Percentiles rank a stretch among this genome's conserved stretches.
Evolutionary conservation across 768 basidiomycete genomes (phyloP).

Genomic region (Hericium rajendrae): DNA sequence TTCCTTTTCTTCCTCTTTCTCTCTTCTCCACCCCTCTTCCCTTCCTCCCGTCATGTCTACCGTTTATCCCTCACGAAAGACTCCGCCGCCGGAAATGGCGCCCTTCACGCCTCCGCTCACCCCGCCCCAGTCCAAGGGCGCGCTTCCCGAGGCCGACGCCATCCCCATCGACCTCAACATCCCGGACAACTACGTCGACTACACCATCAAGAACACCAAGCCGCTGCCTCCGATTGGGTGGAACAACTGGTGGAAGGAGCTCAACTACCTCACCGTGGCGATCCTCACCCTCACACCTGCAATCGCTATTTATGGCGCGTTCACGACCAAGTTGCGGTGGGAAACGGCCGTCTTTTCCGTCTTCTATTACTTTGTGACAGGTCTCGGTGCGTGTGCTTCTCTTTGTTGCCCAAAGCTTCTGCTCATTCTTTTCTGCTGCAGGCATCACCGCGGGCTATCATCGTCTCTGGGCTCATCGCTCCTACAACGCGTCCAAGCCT

Average conservation of each 20-base stretch:
- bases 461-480: constrained; percentile 92
- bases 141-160: constrained; percentile 15
- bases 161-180: constrained; percentile 29
- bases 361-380: constrained; percentile 70
- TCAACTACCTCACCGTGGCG: constrained; percentile 69
- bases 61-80: constrained; percentile 16
- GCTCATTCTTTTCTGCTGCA: constrained; percentile 12
- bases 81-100: constrained; percentile 14
- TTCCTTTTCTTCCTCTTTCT: background rate
- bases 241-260: constrained; percentile 40
- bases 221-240: constrained; percentile 38
- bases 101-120: constrained; percentile 15
- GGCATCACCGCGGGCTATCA: constrained; percentile 94
- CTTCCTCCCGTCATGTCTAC: constrained; percentile 21
- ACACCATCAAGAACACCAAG: constrained; percentile 41
- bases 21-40: constrained; percentile 6
- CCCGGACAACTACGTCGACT: constrained; percentile 49
- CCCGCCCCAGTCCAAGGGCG: background rate
- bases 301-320: constrained; percentile 64
- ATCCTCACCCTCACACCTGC: constrained; percentile 69
- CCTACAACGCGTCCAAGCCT: constrained; percentile 84
- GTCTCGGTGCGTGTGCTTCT: constrained; percentile 51
- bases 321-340: constrained; percentile 53
- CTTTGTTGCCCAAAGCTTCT: constrained; percentile 16
- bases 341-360: constrained; percentile 65